Percentiles rank a stretch among this genome's conserved stretches.
Evolutionary conservation across 2,329 filamentous ascomycete genomes (phyloP).

Genomic region (Aspergillus sojae): DNA sequence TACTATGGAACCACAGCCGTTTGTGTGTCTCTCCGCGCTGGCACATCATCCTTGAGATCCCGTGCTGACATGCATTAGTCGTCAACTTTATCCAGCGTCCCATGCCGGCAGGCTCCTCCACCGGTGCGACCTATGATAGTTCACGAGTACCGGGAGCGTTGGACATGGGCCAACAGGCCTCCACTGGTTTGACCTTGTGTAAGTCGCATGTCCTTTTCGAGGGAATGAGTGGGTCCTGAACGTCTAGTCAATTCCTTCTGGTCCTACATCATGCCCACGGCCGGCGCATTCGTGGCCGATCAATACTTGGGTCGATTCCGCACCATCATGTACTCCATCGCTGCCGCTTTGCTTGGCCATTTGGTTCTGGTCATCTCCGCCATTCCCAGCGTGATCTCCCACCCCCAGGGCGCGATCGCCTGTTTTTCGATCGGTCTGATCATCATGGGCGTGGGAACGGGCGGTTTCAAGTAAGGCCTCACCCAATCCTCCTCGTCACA

Average conservation of each 20-base stretch:
- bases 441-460: constrained; percentile 74
- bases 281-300: constrained; percentile 66
- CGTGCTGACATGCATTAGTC: constrained; percentile 35
- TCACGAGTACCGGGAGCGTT: constrained; percentile 53
- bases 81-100: constrained; percentile 65
- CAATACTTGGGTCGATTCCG: constrained; percentile 69
- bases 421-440: constrained; percentile 67
- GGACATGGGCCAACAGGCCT: constrained; percentile 61
- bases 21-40: constrained; percentile 50
- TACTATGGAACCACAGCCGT: constrained; percentile 74
- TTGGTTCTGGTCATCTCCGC: constrained; percentile 67
- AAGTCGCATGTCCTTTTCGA: constrained; percentile 19
- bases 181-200: constrained; percentile 53
- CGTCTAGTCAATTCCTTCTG: constrained; percentile 61
- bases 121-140: constrained; percentile 44
- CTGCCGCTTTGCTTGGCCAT: constrained; percentile 67
- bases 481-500: background rate
- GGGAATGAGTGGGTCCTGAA: background rate
- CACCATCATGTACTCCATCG: constrained; percentile 69
- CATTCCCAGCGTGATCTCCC: constrained; percentile 63
- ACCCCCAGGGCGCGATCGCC: constrained; percentile 60
- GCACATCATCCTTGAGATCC: background rate
- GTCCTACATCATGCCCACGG: constrained; percentile 62
- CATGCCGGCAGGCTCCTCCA: constrained; percentile 57
- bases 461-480: constrained; percentile 68